phyloP scores from a whole-genome alignment of 2,329 filamentous ascomycete genomes.

The Lasiodiplodia hormozganensis region DNA sequence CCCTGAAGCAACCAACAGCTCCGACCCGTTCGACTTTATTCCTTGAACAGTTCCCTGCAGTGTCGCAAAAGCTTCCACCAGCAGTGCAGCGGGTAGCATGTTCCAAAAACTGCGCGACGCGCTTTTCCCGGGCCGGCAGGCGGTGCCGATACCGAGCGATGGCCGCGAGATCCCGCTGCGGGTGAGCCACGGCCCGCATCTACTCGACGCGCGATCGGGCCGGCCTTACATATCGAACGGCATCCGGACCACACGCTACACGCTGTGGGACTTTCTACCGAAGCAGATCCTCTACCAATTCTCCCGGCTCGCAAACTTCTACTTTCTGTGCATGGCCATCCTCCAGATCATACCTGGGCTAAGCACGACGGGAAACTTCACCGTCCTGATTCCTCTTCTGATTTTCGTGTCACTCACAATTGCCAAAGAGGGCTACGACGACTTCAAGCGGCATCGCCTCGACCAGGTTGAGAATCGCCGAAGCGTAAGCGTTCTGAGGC shows the following conservation, averaged over 20 bases:
- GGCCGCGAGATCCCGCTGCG: too few relatives aligned
- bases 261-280: constrained; percentile 89
- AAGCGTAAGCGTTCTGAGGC: constrained; percentile 31
- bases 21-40: too few relatives aligned
- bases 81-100: too few relatives aligned
- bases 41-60: too few relatives aligned
- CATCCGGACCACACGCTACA: constrained; percentile 71
- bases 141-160: too few relatives aligned
- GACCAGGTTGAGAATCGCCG: constrained; percentile 37
- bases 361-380: constrained; percentile 91
- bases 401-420: constrained; percentile 93
- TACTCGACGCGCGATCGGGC: too few relatives aligned
- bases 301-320: constrained; percentile 99
- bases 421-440: constrained; percentile 94
- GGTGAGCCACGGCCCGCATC: too few relatives aligned
- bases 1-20: too few relatives aligned
- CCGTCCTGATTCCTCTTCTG: constrained; percentile 88
- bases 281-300: constrained; percentile 98
- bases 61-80: too few relatives aligned
- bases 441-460: constrained; percentile 65
- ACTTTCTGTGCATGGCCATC: constrained; percentile 92
- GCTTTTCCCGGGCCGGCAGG: too few relatives aligned
- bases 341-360: constrained; percentile 91
- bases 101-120: too few relatives aligned
- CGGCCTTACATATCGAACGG: constrained; percentile 75